Percentiles rank a stretch among this genome's conserved stretches.
Conservation (phyloP, 441 rosid species). For the Arabidopsis hybrid region DNA sequence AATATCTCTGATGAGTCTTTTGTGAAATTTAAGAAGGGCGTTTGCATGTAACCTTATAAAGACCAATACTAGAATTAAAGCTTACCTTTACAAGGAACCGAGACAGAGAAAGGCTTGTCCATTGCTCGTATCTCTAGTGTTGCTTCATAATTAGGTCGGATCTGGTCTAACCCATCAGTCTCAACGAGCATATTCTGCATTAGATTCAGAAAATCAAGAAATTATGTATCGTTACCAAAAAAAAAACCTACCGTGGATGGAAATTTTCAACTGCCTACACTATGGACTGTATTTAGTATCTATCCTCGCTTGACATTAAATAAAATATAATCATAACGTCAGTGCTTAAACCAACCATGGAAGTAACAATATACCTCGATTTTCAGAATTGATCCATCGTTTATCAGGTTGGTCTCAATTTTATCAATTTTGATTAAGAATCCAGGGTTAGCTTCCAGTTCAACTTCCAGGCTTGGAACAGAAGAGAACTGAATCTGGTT, state of each 20-base stretch:
- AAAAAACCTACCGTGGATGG: not conserved
- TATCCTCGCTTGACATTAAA: not conserved
- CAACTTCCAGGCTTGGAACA: conserved; percentile 49
- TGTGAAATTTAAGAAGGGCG: not conserved
- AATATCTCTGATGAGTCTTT: not conserved
- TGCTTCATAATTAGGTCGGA: conserved; percentile 59
- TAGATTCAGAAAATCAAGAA: not conserved
- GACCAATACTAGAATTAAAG: not conserved
- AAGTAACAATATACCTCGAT: conserved; percentile 52
- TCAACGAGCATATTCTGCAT: conserved; percentile 56
- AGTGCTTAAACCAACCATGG: conserved; percentile 29
- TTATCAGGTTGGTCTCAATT: conserved; percentile 47
- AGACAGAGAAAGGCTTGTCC: conserved; percentile 47
- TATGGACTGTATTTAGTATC: not conserved
- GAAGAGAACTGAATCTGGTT: conserved; percentile 55
- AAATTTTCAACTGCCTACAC: not conserved
- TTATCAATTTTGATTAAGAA: conserved; percentile 34
- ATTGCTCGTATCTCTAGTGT: conserved; percentile 50
- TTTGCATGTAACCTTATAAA: not conserved
- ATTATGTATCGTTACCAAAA: not conserved
- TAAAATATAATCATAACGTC: not conserved
- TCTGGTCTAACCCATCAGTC: conserved; percentile 53
- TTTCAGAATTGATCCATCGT: conserved; percentile 42
- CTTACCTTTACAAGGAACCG: conserved; percentile 66
- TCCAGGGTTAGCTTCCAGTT: conserved; percentile 35